A percentile compares a stretch with the other conserved stretches of the same genome.
Evolutionary conservation across 1,284 basidiomycete genomes (phyloP).

Genomic region (Dichomitus squalens): DNA sequence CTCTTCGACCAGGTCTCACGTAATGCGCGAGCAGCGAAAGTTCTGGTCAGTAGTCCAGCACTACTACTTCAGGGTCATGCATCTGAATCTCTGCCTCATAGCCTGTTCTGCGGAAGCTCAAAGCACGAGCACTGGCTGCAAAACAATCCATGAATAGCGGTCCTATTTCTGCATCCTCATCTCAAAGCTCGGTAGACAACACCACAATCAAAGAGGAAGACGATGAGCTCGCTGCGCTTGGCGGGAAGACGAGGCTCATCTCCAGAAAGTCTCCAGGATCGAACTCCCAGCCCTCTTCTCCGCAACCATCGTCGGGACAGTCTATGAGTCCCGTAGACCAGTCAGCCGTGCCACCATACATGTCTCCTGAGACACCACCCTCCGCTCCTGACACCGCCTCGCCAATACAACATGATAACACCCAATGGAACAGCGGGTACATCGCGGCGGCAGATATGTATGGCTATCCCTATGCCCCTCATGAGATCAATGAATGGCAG

Average conservation of each 20-base stretch:
- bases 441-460: slow-evolving; percentile 14
- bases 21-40: slow-evolving; percentile 54
- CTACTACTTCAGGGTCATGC: background rate
- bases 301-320: slow-evolving; percentile 28
- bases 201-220: slow-evolving; percentile 52
- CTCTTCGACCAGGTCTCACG: slow-evolving; percentile 57
- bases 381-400: slow-evolving; percentile 2
- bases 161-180: slow-evolving; percentile 5
- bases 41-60: slow-evolving; percentile 48
- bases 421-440: slow-evolving; percentile 17
- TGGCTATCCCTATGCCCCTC: slow-evolving; percentile 22
- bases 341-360: slow-evolving; percentile 12
- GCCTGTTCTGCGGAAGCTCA: slow-evolving; percentile 62
- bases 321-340: slow-evolving; percentile 28
- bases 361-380: slow-evolving; percentile 20
- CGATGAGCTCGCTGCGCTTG: slow-evolving; percentile 59
- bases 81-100: slow-evolving; percentile 27
- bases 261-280: slow-evolving; percentile 51
- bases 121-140: slow-evolving; percentile 44
- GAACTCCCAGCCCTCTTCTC: slow-evolving; percentile 41
- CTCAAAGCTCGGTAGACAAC: slow-evolving; percentile 26
- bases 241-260: slow-evolving; percentile 63
- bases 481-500: slow-evolving; percentile 25
- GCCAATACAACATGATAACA: background rate
- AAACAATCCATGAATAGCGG: slow-evolving; percentile 10